Percentiles rank a stretch among this genome's conserved stretches.
Conservation (phyloP, 257 asterid genomes). For the Solanum chilense region DNA sequence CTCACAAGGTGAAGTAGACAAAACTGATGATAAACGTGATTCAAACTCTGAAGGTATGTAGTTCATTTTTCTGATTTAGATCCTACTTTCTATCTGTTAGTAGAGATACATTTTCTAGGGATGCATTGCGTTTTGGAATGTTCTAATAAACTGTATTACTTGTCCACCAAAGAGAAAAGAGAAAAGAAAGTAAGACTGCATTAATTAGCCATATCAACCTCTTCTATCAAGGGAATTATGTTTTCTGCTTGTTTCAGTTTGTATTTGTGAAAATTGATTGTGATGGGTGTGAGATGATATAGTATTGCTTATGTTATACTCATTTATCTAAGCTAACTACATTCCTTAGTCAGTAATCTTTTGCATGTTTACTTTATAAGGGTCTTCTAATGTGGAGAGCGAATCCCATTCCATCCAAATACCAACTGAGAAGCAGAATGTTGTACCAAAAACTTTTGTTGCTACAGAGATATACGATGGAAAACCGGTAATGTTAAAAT, state of each 20-base stretch:
- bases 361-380: slow-evolving; percentile 21
- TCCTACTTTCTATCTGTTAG: background rate
- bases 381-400: slow-evolving; percentile 27
- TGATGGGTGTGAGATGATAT: background rate
- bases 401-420: slow-evolving; percentile 23
- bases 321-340: background rate
- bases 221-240: background rate
- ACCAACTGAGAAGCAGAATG: slow-evolving; percentile 26
- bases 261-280: background rate
- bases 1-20: slow-evolving; percentile 22
- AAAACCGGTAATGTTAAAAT: slow-evolving; percentile 33
- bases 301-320: background rate
- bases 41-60: slow-evolving; percentile 13
- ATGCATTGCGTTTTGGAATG: background rate
- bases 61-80: slow-evolving; percentile 2
- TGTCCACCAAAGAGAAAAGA: background rate
- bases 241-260: background rate
- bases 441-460: slow-evolving; percentile 51
- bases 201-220: background rate
- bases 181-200: background rate
- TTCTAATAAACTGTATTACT: background rate
- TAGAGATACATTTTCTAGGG: background rate
- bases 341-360: background rate
- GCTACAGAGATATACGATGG: slow-evolving; percentile 64
- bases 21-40: slow-evolving; percentile 14